Evolutionary conservation across 2,329 filamentous ascomycete genomes (phyloP).

Genomic region (Curvularia sp.): DNA sequence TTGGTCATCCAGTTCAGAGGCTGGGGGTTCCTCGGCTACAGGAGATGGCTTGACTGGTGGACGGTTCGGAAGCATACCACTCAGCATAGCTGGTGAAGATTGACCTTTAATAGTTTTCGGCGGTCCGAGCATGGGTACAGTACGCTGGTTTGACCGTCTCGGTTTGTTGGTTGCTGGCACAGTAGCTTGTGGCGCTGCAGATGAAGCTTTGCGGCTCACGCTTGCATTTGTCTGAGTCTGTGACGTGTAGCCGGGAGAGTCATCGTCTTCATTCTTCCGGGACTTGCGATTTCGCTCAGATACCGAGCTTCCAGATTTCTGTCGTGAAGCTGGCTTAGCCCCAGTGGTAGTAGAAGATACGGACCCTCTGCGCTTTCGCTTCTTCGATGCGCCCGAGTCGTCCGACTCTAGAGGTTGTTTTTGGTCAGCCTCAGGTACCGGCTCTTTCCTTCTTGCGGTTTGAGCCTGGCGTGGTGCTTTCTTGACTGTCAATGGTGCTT

Average conservation of each 20-base stretch:
- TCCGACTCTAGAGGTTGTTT: constrained; percentile 32
- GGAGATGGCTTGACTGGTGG: constrained; percentile 26
- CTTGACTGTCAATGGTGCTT: constrained; percentile 25
- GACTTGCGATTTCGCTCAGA: constrained; percentile 36
- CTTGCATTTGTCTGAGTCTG: constrained; percentile 1
- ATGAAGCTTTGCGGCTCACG: background rate
- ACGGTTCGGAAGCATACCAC: constrained; percentile 41
- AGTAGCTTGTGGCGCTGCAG: constrained; percentile 1
- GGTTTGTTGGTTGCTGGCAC: constrained; percentile 32
- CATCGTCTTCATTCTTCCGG: constrained; percentile 34
- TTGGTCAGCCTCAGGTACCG: constrained; percentile 11
- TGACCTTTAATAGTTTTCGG: constrained; percentile 35
- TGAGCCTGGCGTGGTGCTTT: constrained; percentile 26
- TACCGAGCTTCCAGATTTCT: constrained; percentile 15
- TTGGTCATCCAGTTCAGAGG: constrained; percentile 34
- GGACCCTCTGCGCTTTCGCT: constrained; percentile 41
- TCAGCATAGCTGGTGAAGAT: constrained; percentile 45
- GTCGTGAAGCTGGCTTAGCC: constrained; percentile 16
- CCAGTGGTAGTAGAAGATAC: constrained; percentile 22
- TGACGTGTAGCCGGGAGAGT: constrained; percentile 23
- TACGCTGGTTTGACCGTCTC: constrained; percentile 36
- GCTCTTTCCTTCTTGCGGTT: constrained; percentile 18
- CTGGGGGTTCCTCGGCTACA: constrained; percentile 21
- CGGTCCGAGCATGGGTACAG: constrained; percentile 26
- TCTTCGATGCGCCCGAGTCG: constrained; percentile 39